Conservation (phyloP, 768 basidiomycete species). For the Macrocybe gigantea region DNA sequence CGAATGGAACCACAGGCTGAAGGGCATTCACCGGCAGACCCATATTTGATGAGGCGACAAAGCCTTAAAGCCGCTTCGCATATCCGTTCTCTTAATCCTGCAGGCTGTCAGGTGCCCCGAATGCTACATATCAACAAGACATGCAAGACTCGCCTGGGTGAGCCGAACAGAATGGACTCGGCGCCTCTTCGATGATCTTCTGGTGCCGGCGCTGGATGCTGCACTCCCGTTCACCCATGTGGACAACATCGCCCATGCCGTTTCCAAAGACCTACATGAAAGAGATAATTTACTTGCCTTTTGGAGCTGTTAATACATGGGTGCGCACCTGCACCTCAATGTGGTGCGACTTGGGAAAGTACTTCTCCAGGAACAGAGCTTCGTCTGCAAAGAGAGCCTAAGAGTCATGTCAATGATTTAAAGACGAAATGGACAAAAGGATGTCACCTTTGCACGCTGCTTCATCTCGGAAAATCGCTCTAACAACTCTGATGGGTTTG, state of each 20-base stretch:
- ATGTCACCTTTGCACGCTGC: conserved; percentile 37
- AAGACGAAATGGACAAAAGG: not conserved
- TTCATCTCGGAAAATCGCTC: conserved; percentile 28
- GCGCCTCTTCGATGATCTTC: conserved; percentile 68
- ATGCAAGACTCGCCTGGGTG: conserved; percentile 32
- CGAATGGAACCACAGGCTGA: not conserved
- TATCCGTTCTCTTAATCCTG: conserved; percentile 41
- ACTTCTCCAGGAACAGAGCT: conserved; percentile 57
- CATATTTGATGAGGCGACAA: conserved; percentile 44
- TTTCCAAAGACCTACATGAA: conserved; percentile 59
- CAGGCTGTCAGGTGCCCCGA: not conserved
- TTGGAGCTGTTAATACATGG: not conserved
- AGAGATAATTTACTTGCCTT: not conserved
- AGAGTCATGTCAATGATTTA: not conserved
- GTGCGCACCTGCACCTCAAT: conserved; percentile 54
- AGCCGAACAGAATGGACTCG: conserved; percentile 48
- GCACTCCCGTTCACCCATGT: conserved; percentile 69
- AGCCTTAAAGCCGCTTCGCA: conserved; percentile 48
- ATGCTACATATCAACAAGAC: not conserved
- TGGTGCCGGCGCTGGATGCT: conserved; percentile 66
- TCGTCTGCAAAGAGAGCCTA: conserved; percentile 43
- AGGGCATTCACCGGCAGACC: conserved; percentile 43
- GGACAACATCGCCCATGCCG: conserved; percentile 49
- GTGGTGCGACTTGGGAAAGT: conserved; percentile 50
- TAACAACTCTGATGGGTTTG: conserved; percentile 28